Evolutionary conservation across 148 eudicot species (phyloP), one percentile per base, ranked within the genome.

Genomic region (Rhododendron ferrugineum): DNA sequence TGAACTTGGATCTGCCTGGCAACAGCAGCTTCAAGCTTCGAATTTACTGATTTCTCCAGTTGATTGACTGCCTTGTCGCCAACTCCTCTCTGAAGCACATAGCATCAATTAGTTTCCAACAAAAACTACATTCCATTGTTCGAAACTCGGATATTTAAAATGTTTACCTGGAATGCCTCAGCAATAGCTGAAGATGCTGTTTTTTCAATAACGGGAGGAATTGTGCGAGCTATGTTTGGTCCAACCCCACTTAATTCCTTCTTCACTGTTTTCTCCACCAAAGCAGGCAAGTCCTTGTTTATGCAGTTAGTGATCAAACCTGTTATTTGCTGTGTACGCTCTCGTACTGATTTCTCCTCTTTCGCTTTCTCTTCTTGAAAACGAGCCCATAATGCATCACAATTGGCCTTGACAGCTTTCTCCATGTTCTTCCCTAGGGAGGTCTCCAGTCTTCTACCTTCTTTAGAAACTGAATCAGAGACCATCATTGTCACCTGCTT

Each of bases 371-470:
- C 98, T 86, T 97, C 98, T 88, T 89, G 95, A 40, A 90, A 78
- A 73, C 95, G 98, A 84, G 96, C 98, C 96, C 98, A 94, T 58
- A 95, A 84, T 88, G 98, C 98, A 90, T 97, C 98, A 79, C 83
- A 52, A 89, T 94, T 95, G 82, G 98, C 93, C 92, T 94, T 95
- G 34, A 83, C 85, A 87, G 88, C 86, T 89, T 95, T 97, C 89
- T 97, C 99, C 88, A 93, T 90, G 88, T 86, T 89, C 81, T 89
- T 86, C 84, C 94, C 96, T 26, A 94, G 77, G 89, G 94, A 91
- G 72, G 93, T 92, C 89, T 95, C 98, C 23, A 93, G 88, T 88
- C 98, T 93, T 91, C 82, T 92, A 34, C 94, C 93, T 91, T 97
- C 99, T 92, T 93, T 97, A 58, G 92, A 90, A 85, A 94, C 87